Percentiles rank a stretch among this genome's conserved stretches.
These are phyloP conservation scores for Citrus inodora DNA, from an alignment of 345 rosid genomes.

Conservation along the genomic window DNA sequence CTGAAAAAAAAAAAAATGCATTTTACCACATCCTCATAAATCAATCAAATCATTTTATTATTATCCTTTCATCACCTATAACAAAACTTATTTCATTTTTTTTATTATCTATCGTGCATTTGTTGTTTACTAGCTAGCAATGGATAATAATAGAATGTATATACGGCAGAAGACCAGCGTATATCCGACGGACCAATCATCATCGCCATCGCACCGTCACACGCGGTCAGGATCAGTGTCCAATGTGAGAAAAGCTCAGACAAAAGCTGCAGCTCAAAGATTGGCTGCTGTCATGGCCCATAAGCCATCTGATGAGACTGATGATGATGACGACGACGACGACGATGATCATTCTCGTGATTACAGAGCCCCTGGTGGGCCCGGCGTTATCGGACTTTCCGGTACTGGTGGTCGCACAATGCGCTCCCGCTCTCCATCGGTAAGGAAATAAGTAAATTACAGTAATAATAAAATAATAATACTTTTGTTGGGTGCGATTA, in stretches of 20 bases:
- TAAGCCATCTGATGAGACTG: conserved; percentile 44
- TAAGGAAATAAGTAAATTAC: conserved; percentile 11
- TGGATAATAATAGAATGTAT: conserved; percentile 39
- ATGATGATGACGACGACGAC: conserved; percentile 36
- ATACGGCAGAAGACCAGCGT: conserved; percentile 41
- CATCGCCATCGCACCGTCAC: conserved; percentile 43
- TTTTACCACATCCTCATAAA: not conserved
- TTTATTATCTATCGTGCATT: not conserved
- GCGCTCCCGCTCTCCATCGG: conserved; percentile 56
- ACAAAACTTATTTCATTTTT: not conserved
- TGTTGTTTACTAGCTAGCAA: conserved; percentile 10
- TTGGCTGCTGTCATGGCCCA: conserved; percentile 77
- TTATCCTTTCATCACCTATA: too few species aligned
- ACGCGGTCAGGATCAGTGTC: conserved; percentile 60
- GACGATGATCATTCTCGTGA: conserved; percentile 47
- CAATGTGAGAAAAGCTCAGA: conserved; percentile 63
- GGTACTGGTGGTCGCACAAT: conserved; percentile 41
- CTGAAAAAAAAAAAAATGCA: too few species aligned
- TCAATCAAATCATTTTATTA: not conserved
- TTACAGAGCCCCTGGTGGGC: conserved; percentile 20
- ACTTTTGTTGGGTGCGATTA: too few species aligned
- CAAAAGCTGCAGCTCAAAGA: conserved; percentile 89
- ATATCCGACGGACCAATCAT: conserved; percentile 34
- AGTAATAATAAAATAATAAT: not conserved
- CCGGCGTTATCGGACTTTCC: conserved; percentile 55